These are phyloP conservation scores for Arxiozyma heterogenica DNA, from an alignment of 1,139 yeast genomes.

Conservation along the genomic window DNA sequence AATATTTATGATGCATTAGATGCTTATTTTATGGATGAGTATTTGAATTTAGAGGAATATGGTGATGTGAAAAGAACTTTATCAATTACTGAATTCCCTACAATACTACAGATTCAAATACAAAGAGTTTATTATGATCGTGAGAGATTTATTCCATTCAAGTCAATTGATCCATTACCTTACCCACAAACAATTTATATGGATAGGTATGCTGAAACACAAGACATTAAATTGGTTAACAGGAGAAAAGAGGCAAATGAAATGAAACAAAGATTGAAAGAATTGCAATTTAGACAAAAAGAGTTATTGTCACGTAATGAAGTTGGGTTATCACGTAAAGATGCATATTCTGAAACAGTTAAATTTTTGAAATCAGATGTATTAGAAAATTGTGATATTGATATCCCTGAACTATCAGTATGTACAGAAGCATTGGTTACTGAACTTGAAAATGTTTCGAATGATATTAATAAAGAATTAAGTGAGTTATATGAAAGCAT, in stretches of 20 bases:
- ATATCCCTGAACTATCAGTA: constrained; percentile 6
- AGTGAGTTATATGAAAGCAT: constrained; percentile 35
- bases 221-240: constrained; percentile 42
- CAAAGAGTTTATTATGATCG: constrained; percentile 90
- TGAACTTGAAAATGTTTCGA: constrained; percentile 27
- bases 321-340: constrained; percentile 40
- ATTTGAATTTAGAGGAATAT: constrained; percentile 51
- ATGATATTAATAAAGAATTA: constrained; percentile 35
- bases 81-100: constrained; percentile 64
- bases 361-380: constrained; percentile 43
- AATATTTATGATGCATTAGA: constrained; percentile 88
- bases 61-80: constrained; percentile 68
- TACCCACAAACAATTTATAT: constrained; percentile 69
- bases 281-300: constrained; percentile 38
- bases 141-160: constrained; percentile 62
- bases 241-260: constrained; percentile 52
- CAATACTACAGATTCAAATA: constrained; percentile 79
- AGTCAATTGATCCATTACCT: constrained; percentile 73
- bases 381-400: constrained; percentile 34
- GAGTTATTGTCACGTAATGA: constrained; percentile 38
- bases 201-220: constrained; percentile 79
- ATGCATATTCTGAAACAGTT: constrained; percentile 47
- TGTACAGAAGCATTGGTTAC: constrained; percentile 17
- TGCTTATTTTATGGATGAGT: constrained; percentile 65
- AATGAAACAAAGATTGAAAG: constrained; percentile 52